phyloP scores from a whole-genome alignment of 306 rosid species.

The Sicyos edulis region DNA sequence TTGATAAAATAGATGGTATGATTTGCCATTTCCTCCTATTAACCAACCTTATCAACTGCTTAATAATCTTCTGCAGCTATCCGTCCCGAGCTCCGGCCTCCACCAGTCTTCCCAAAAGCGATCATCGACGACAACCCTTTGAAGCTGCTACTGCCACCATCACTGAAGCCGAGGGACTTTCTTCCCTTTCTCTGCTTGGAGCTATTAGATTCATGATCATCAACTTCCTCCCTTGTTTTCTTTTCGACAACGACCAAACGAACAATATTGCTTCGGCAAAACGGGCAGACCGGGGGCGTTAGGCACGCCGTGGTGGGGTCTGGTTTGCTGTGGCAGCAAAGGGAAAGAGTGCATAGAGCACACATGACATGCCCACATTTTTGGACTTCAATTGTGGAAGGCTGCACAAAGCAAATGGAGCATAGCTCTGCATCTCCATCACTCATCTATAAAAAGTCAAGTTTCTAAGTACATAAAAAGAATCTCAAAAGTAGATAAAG shows the following conservation, averaged over 20 bases:
- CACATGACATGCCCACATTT: constrained; percentile 94
- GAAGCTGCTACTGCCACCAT: constrained; percentile 82
- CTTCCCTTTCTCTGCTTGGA: constrained; percentile 59
- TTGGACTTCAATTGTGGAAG: constrained; percentile 76
- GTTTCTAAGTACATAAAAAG: not conserved
- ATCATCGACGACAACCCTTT: constrained; percentile 59
- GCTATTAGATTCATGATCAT: constrained; percentile 39
- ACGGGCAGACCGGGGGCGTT: constrained; percentile 82
- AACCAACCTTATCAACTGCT: constrained; percentile 48
- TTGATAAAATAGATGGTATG: constrained; percentile 16
- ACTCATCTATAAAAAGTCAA: constrained; percentile 53
- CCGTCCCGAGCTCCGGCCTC: constrained; percentile 56
- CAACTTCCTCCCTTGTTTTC: constrained; percentile 41
- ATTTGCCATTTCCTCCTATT: constrained; percentile 7
- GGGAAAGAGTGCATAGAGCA: constrained; percentile 85
- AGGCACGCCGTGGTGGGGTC: constrained; percentile 59
- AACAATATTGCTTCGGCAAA: constrained; percentile 76
- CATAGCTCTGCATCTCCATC: constrained; percentile 76
- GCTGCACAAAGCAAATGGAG: constrained; percentile 96
- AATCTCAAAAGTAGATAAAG: not conserved
- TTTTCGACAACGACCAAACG: constrained; percentile 46
- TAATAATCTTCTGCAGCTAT: constrained; percentile 48
- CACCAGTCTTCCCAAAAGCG: constrained; percentile 64
- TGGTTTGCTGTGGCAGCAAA: constrained; percentile 88
- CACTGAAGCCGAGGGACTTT: constrained; percentile 53